Evolutionary conservation across 768 basidiomycete genomes (phyloP), one percentile per base, ranked within the genome.

Genomic region (Agaricus sinodeliciosus): DNA sequence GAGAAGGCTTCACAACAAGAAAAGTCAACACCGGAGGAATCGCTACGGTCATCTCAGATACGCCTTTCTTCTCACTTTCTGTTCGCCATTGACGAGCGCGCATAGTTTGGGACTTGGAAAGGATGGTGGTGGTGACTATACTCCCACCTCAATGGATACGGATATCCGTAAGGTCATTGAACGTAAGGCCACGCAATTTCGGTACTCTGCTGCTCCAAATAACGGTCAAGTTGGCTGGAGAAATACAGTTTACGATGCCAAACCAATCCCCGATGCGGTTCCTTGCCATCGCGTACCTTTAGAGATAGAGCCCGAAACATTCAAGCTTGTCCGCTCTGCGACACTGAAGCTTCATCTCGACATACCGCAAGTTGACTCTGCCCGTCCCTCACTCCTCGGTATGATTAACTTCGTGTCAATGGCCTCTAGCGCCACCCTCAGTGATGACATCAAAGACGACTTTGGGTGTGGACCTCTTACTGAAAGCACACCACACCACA

Each of bases 21-120:
- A 70, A 27, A 77, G 80, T 27, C 65, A 64, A 41, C 82, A 84
- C 66, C 83, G 78, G 65, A 76, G 73, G 59, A 77, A 81, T 46
- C 82, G 83, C 58, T 79, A 79, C 65, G 85, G 84, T 69, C 69
- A 87, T 52, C 82, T 84, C 1, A 85, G 84, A 84, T 83, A 65
- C 48, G 74, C 58, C 19, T 55, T 25, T 3, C 11, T 53, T 22
- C 40, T 22, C 37, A 11, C 8, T 43, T 36, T 5, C 13, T 39
- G 39, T 19, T 36, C 12, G 40, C 46, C 57, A 26, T 25, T 46
- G 43, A 42, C 28, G 49, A 35, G 56, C 57, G 45, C 15, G 58
- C 44, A n/a, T 51, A 88, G 85, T 57, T 72, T 87, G 26, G 72
- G 80, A 56, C 78, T 87, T 35, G 79, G 80, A 40, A 82, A 79